Conservation (phyloP, 495 filamentous ascomycete species). For the Penicillium fimorum region DNA sequence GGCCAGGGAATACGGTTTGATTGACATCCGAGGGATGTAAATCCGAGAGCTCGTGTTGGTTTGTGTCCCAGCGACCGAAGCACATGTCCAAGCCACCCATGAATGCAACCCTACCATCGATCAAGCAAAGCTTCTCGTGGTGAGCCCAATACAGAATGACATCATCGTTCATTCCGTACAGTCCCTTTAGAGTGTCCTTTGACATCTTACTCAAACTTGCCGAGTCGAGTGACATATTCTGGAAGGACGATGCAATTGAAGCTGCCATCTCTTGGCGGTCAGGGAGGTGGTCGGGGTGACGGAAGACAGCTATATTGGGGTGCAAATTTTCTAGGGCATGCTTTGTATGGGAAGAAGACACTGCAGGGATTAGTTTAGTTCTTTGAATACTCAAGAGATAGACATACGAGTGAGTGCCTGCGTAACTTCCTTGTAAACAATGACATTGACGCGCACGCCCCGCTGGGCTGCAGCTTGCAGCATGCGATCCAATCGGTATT, state of each 20-base stretch:
- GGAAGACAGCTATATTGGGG: conserved; percentile 85
- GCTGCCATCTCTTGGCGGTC: conserved; percentile 59
- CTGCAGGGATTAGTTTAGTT: conserved; percentile 34
- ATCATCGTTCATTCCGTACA: conserved; percentile 81
- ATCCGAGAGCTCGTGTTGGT: conserved; percentile 80
- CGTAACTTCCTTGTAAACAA: conserved; percentile 92
- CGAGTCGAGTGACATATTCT: conserved; percentile 52
- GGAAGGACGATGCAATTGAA: conserved; percentile 49
- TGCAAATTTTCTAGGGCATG: conserved; percentile 75
- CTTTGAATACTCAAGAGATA: not conserved
- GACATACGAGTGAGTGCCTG: conserved; percentile 81
- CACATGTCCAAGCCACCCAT: conserved; percentile 74
- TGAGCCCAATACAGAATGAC: conserved; percentile 93
- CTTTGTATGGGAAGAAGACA: conserved; percentile 84
- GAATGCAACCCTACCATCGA: conserved; percentile 80
- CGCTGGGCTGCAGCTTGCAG: conserved; percentile 82
- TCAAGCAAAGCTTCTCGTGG: conserved; percentile 86
- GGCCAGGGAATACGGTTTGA: conserved; percentile 77
- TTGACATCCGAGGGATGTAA: conserved; percentile 75
- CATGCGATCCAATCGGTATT: conserved; percentile 89
- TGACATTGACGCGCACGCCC: conserved; percentile 83
- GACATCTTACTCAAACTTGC: conserved; percentile 57
- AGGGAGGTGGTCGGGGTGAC: conserved; percentile 87
- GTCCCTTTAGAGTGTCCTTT: conserved; percentile 62
- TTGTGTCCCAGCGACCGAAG: conserved; percentile 64